phyloP scores from a whole-genome alignment of 768 basidiomycete genomes.

The Mrakia hoshinonis region DNA sequence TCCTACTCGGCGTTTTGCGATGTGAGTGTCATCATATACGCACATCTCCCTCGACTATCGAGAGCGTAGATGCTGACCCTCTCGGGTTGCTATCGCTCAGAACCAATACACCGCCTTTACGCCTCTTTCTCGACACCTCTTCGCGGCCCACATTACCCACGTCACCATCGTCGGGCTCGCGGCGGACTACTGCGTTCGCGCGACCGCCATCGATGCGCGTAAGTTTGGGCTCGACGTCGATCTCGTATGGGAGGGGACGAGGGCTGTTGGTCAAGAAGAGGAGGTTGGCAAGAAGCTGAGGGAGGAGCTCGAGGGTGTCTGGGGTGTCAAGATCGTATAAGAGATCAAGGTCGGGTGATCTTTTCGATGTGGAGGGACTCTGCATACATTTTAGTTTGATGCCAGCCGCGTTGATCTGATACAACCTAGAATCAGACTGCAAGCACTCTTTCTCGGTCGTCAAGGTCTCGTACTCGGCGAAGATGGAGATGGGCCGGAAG shows the following conservation, averaged over 20 bases:
- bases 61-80: too few species aligned
- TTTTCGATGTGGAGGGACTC: too few species aligned
- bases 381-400: too few species aligned
- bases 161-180: conserved; percentile 59
- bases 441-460: too few species aligned
- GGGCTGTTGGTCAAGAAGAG: conserved; percentile 30
- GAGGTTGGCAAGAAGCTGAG: not conserved
- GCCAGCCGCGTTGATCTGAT: too few species aligned
- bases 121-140: conserved; percentile 46
- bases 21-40: conserved; percentile 1
- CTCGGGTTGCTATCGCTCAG: conserved; percentile 36
- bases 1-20: conserved; percentile 68
- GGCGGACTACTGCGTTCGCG: conserved; percentile 68
- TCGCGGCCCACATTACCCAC: conserved; percentile 45
- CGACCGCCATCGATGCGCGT: conserved; percentile 51
- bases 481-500: too few species aligned
- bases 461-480: too few species aligned
- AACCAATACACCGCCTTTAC: conserved; percentile 49
- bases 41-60: conserved; percentile 25
- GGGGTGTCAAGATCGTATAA: conserved; percentile 18
- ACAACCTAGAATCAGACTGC: too few species aligned
- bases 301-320: conserved; percentile 8
- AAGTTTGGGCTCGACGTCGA: conserved; percentile 46
- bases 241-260: conserved; percentile 32
- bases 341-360: not conserved